Base-by-base conservation (phyloP, 352 stramenopile genomes). In the Aphanomyces euteiches region DNA sequence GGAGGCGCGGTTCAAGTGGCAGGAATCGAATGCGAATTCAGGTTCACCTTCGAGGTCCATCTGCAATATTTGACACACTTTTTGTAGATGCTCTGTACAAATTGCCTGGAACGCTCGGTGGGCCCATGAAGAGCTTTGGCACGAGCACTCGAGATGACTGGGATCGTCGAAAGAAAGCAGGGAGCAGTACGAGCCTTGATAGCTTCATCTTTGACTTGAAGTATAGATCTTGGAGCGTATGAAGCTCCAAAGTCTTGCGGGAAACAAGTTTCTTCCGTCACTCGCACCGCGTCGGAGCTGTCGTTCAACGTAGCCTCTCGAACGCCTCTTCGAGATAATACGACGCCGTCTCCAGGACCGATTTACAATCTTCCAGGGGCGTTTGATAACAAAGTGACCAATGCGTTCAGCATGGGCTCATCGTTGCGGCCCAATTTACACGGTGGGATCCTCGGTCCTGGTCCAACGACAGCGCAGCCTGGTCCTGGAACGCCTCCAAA, bases 131-230 rank as follows among this genome's bases (percentile, higher is more conserved):
- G 67, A 86, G 84, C 69, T 93, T 92, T 36, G 84, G 86, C 47
- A 90, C 83, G 21, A 90, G 80, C 70, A 92, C 86, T 21, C 77
- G 84, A 4, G 86, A 92, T 5, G 84, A 93, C 66, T 92, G 86
- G 86, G 86, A 93, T 57, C n/a, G 77, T 43, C 77, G 72, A 37
- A 80, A 83, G 53, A 90, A 90, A 72, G 77, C 85, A n/a, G 83
- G 82, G 19, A 77, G 81, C 38, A 84, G 85, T 12, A 50, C 12
- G 28, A 28, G 28, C 28, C 28, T 28, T 28, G 28, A 28, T 28
- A 28, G 2, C 28, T 28, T 28, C 28, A 28, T 28, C 28, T 58
- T 12, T 10, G 5, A 28, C 28, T 28, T 28, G 36, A 34, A 0
- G 19, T 38, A 17, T 59, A 70, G 64, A 63, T 7, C 83, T 85